A percentile compares a stretch with the other conserved stretches of the same genome.
Conservation (phyloP, 2,329 filamentous ascomycete species). For the Didymella keratinophila region DNA sequence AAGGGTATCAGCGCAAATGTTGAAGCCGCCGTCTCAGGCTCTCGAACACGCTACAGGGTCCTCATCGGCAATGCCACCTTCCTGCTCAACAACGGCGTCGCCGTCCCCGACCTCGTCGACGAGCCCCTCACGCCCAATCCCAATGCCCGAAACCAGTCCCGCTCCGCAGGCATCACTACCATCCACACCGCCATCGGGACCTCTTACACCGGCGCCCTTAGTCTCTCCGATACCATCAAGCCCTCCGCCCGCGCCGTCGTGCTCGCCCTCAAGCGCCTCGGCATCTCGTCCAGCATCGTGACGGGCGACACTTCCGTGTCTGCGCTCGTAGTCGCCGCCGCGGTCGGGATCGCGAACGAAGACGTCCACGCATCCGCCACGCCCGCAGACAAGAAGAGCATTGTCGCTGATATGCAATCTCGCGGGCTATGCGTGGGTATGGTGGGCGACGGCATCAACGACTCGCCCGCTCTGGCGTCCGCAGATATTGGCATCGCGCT, state of each 20-base stretch:
- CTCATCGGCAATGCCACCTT: conserved; percentile 83
- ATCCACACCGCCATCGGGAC: conserved; percentile 91
- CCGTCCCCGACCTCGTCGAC: conserved; percentile 66
- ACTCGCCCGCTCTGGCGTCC: conserved; percentile 91
- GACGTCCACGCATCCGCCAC: conserved; percentile 88
- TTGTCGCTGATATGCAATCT: conserved; percentile 78
- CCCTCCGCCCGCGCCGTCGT: conserved; percentile 82
- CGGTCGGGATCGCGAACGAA: conserved; percentile 78
- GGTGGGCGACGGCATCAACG: conserved; percentile 97
- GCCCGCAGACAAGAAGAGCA: conserved; percentile 88
- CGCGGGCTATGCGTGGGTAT: conserved; percentile 84
- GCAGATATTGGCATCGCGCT: conserved; percentile 94
- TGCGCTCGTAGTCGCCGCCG: conserved; percentile 80
- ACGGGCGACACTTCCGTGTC: conserved; percentile 91
- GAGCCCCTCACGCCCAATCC: conserved; percentile 54
- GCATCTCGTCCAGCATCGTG: conserved; percentile 87
- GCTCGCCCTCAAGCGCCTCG: conserved; percentile 81
- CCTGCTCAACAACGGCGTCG: conserved; percentile 73
- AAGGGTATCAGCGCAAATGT: conserved; percentile 84
- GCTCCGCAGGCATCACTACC: conserved; percentile 76
- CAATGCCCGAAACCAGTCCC: conserved; percentile 42
- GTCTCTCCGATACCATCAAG: conserved; percentile 90
- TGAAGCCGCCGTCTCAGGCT: conserved; percentile 74
- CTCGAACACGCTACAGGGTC: conserved; percentile 77
- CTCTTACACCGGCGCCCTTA: conserved; percentile 80